Evolutionary conservation across 2,329 filamentous ascomycete species (phyloP), one percentile per base, ranked within the genome.

Genomic region (Claviceps maximensis): DNA sequence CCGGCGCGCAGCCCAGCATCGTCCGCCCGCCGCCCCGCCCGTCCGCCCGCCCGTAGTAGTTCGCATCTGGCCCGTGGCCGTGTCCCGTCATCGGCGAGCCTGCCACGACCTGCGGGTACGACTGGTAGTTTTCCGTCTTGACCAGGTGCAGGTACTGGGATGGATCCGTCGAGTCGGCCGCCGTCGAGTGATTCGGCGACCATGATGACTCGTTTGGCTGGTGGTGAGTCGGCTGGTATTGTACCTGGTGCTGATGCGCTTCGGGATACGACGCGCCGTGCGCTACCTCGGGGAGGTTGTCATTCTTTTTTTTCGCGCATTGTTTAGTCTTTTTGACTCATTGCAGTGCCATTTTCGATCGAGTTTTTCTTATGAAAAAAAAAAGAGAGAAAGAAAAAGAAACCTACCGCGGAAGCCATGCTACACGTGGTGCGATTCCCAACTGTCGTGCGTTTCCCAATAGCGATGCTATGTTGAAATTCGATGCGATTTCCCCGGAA

Each of bases 1-100:
- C 49, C 9, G 65, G 49, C 5, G 67, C 61, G 55, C 67, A 72
- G 38, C 53, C 55, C 40, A 44, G 29, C 2, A 50, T 33, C n/a
- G 44, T 47, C 27, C 19, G 41, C 3, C 41, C 21, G 5, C 12
- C 21, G 49, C 10, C 17, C 25, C 27, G 15, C 36, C 12, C 21
- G 31, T 12, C 9, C 8, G 6, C 29, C 29, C 29, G 9, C 9
- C 29, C 29, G 6, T 9, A 9, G 29, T 4, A 7, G 6, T 33
- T 12, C 31, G 3, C 8, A 12, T 33, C 31, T 10, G 31, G 1
- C 31, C 8, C 8, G 3, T 33, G 31, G 2, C 3, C 31, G 13
- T 36, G 29, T 9, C 4, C 31, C 8, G 29, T 6, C 31, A 21
- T 23, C 23, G 47, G 47, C 36, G 21, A 13, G 29, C 2, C 12